Evolutionary conservation across 441 rosid genomes (phyloP).

Genomic region (Omphalea diandra): DNA sequence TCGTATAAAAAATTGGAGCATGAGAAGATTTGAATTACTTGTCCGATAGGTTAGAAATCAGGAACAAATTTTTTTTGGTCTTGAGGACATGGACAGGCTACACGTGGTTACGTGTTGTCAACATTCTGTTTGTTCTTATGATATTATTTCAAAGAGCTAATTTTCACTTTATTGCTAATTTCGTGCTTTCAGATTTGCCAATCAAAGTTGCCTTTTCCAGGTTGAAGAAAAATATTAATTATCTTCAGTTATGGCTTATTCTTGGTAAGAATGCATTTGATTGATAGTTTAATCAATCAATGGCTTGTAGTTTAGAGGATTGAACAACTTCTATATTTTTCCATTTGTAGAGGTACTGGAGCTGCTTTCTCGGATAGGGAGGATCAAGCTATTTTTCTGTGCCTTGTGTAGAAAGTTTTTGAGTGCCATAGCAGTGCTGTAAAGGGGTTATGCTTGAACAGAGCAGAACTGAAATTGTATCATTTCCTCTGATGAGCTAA

Average conservation of each 20-base stretch:
- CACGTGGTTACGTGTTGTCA: neutral
- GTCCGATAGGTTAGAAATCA: neutral
- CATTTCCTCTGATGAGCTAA: neutral
- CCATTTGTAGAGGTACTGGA: conserved; percentile 44
- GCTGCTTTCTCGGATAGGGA: conserved; percentile 47
- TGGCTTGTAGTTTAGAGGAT: neutral
- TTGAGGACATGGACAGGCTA: neutral
- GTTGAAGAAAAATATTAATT: conserved; percentile 36
- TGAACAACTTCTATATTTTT: neutral
- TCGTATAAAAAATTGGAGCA: neutral
- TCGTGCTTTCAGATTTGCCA: conserved; percentile 38
- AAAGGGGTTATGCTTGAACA: neutral
- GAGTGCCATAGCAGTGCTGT: neutral
- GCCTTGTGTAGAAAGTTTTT: conserved; percentile 24
- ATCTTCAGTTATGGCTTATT: conserved; percentile 50
- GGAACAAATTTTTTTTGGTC: neutral
- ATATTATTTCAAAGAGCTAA: neutral
- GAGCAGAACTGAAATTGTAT: neutral
- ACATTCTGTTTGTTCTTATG: neutral
- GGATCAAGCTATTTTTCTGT: conserved; percentile 39
- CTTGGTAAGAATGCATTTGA: conserved; percentile 54
- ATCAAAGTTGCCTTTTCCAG: conserved; percentile 32
- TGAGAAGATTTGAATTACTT: neutral
- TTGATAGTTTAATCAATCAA: conserved; percentile 1
- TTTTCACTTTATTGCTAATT: neutral